These are phyloP conservation scores for Tulasnella calospora DNA, from an alignment of 768 basidiomycete species.

Conservation along the genomic window DNA sequence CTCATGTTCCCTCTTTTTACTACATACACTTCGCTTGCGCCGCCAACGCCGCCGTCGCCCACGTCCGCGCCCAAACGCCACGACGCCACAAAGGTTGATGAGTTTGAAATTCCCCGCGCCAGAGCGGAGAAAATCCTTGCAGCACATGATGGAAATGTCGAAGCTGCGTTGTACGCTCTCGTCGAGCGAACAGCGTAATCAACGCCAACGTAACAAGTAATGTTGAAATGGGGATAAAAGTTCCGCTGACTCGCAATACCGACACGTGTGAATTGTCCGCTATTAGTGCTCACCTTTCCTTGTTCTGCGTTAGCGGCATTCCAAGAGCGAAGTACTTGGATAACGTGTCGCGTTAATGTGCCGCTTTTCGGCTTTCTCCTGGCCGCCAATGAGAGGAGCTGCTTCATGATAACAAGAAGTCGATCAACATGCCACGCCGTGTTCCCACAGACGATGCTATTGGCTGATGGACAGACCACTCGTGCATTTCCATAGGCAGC, in stretches of 20 bases:
- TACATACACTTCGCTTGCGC: not conserved
- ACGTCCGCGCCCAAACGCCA: not conserved
- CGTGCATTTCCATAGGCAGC: not conserved
- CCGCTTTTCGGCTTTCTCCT: slow-evolving; percentile 1
- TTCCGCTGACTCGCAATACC: not conserved
- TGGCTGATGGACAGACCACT: not conserved
- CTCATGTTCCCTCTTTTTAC: not conserved
- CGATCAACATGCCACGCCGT: not conserved
- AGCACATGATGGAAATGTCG: slow-evolving; percentile 11
- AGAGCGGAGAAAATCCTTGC: slow-evolving; percentile 19
- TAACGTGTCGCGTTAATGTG: not conserved
- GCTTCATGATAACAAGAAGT: not conserved
- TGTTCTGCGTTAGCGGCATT: not conserved
- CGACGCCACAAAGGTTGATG: slow-evolving; percentile 12
- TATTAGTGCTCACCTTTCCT: not conserved
- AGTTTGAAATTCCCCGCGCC: slow-evolving; percentile 21
- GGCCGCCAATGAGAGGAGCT: not conserved
- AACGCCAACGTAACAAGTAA: not conserved
- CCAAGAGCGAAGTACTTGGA: not conserved
- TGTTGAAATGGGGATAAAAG: not conserved
- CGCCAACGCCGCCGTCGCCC: not conserved
- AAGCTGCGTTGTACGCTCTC: not conserved
- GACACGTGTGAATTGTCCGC: not conserved
- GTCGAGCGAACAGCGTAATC: slow-evolving; percentile 2
- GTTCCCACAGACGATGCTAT: not conserved